phyloP scores from a whole-genome alignment of 2,329 filamentous ascomycete genomes.

The Aureobasidium subglaciale region DNA sequence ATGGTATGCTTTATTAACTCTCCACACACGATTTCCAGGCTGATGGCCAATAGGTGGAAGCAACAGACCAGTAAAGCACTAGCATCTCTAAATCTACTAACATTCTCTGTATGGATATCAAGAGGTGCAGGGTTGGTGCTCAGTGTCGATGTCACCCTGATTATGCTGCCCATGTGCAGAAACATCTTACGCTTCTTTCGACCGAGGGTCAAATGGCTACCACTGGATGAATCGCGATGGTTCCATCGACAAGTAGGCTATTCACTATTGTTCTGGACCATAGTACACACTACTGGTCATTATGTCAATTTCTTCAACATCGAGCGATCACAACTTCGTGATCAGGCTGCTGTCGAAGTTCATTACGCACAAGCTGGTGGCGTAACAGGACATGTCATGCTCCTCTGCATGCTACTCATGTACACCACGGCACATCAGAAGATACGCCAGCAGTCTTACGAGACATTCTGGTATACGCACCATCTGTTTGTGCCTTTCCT shows the following conservation, averaged over 20 bases:
- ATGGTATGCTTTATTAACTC: constrained; percentile 23
- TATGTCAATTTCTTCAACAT: constrained; percentile 99
- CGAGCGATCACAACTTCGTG: constrained; percentile 74
- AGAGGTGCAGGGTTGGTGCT: constrained; percentile 85
- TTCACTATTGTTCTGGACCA: constrained; percentile 72
- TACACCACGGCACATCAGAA: constrained; percentile 91
- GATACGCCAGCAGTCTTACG: constrained; percentile 93
- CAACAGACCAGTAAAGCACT: constrained; percentile 64
- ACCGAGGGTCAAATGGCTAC: constrained; percentile 80
- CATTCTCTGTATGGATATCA: constrained; percentile 91
- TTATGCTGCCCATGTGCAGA: constrained; percentile 89
- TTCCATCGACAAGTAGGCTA: constrained; percentile 96
- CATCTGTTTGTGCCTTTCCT: constrained; percentile 97
- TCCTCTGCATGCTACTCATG: constrained; percentile 98
- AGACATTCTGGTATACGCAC: constrained; percentile 99
- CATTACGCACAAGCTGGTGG: constrained; percentile 86
- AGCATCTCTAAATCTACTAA: constrained; percentile 69
- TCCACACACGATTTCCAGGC: constrained; percentile 17
- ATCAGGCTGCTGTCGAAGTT: constrained; percentile 75
- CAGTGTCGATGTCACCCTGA: constrained; percentile 76
- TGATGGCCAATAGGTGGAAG: constrained; percentile 57
- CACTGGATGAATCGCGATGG: constrained; percentile 94
- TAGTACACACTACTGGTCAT: constrained; percentile 69
- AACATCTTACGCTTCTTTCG: constrained; percentile 78
- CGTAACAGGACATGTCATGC: constrained; percentile 94